These are phyloP conservation scores for Lizonia empirigonia DNA, from an alignment of 2,329 filamentous ascomycete species.

Conservation along the genomic window DNA sequence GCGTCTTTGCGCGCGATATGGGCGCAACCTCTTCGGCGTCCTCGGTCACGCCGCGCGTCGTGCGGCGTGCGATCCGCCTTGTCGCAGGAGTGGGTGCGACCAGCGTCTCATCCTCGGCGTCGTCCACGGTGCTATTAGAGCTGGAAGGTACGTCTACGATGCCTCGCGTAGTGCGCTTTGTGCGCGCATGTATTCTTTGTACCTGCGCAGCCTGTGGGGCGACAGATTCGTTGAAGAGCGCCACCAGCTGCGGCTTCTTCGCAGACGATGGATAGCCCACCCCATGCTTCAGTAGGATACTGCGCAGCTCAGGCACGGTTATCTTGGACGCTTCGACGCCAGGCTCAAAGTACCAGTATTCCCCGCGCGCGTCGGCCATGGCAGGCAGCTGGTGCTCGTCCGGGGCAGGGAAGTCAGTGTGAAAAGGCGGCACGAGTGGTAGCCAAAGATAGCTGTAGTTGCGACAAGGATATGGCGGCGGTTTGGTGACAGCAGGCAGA, in stretches of 20 bases:
- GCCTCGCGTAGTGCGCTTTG: constrained; percentile 84
- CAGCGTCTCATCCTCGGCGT: constrained; percentile 54
- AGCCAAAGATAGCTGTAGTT: constrained; percentile 1
- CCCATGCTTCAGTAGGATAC: constrained; percentile 88
- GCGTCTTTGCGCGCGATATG: constrained; percentile 38
- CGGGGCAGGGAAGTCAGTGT: not conserved
- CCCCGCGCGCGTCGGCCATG: constrained; percentile 45
- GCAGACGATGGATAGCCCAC: constrained; percentile 84
- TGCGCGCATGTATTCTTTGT: constrained; percentile 73
- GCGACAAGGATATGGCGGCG: constrained; percentile 13
- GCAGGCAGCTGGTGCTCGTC: not conserved
- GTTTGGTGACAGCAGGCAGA: constrained; percentile 11
- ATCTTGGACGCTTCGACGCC: constrained; percentile 84
- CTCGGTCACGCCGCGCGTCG: constrained; percentile 52
- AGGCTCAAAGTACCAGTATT: constrained; percentile 73
- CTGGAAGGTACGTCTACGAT: constrained; percentile 73
- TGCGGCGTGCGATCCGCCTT: constrained; percentile 40
- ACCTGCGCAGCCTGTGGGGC: constrained; percentile 79
- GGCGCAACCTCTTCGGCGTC: constrained; percentile 26
- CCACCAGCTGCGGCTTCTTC: constrained; percentile 87
- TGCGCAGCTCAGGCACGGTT: constrained; percentile 86
- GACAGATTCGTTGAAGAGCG: constrained; percentile 80
- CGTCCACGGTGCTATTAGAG: constrained; percentile 66
- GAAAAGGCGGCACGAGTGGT: not conserved
- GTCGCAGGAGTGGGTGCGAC: constrained; percentile 52